A percentile compares a stretch with the other conserved stretches of the same genome.
Evolutionary conservation across 306 rosid genomes (phyloP).

Genomic region (Cicer chorassanicum): DNA sequence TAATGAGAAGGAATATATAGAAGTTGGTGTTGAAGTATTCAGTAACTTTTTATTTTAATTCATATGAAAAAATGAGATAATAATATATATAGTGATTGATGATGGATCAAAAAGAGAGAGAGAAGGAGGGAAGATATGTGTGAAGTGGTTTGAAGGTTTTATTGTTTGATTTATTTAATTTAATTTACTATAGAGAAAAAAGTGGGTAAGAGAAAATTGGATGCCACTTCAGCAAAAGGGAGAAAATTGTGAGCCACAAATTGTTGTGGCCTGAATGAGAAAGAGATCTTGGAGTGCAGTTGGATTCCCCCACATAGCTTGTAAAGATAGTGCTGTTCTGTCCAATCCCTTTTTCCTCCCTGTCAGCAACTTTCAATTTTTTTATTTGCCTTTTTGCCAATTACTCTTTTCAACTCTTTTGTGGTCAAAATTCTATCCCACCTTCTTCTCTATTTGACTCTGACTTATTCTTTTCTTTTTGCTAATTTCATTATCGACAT

Average conservation of each 20-base stretch:
- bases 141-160: conserved; percentile 41
- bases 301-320: conserved; percentile 72
- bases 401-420: conserved; percentile 19
- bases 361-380: conserved; percentile 55
- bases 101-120: conserved; percentile 11
- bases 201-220: conserved; percentile 23
- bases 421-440: conserved; percentile 36
- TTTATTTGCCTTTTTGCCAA: conserved; percentile 24
- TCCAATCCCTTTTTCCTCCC: conserved; percentile 52
- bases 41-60: not conserved
- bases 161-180: not conserved
- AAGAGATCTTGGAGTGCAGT: conserved; percentile 72
- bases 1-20: conserved; percentile 13
- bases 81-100: conserved; percentile 22
- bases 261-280: conserved; percentile 61
- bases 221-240: conserved; percentile 62
- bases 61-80: conserved; percentile 31
- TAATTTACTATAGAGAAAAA: not conserved
- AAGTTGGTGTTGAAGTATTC: conserved; percentile 27
- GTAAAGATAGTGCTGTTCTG: conserved; percentile 65
- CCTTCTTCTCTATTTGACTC: conserved; percentile 20
- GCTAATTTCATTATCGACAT: not conserved
- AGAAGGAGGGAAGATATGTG: not conserved
- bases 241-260: conserved; percentile 77
- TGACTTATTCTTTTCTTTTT: not conserved